Percentiles rank a stretch among this genome's conserved stretches.
These are phyloP conservation scores for Crithidia thermophila DNA, from an alignment of 208 protist genomes.

Conservation along the genomic window DNA sequence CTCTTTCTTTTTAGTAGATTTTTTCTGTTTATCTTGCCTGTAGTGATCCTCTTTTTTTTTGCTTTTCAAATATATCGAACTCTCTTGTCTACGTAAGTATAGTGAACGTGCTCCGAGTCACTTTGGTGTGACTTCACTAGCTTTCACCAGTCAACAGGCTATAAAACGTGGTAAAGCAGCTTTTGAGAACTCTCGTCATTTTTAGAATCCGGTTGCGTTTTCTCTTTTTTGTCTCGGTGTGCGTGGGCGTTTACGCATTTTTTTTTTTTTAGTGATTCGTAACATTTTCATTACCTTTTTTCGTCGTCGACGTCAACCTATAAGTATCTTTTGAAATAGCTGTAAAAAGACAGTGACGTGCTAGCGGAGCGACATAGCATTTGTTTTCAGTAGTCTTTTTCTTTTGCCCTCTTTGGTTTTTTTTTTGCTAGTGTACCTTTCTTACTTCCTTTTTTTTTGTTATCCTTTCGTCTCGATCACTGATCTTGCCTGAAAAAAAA, in stretches of 20 bases:
- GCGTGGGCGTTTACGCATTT: neutral
- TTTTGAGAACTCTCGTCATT: neutral
- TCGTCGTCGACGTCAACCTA: no score
- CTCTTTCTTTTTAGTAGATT: neutral
- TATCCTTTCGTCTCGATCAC: no score
- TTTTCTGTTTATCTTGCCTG: neutral
- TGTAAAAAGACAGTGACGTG: no score
- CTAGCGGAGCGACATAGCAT: no score
- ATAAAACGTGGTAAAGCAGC: no score
- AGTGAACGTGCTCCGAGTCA: neutral
- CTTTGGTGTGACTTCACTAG: no score
- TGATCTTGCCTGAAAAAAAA: no score
- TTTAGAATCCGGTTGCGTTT: neutral
- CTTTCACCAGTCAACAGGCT: neutral
- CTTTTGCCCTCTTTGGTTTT: neutral
- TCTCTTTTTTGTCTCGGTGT: neutral
- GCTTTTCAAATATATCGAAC: no score
- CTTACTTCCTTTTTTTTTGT: neutral
- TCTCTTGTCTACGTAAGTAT: neutral
- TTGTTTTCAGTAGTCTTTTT: no score
- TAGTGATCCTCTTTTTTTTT: neutral
- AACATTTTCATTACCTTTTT: neutral
- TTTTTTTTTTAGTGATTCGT: neutral
- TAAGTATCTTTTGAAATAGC: no score
- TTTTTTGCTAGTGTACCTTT: neutral